Evolutionary conservation across 1,139 yeast species (phyloP), one percentile per base, ranked within the genome.

Genomic region (Hanseniaspora uvarum): DNA sequence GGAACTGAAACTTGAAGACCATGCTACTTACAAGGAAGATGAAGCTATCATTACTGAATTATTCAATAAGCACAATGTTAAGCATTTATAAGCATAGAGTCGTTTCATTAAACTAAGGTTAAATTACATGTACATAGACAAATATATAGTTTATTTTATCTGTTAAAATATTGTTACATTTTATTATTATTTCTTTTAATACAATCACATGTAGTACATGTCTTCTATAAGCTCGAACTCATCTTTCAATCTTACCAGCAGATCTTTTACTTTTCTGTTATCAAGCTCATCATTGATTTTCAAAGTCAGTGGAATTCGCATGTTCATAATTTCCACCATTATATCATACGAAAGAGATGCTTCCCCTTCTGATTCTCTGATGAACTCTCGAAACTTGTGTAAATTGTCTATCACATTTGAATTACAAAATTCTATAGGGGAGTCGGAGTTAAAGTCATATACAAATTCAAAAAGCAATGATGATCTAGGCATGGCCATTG

Each of bases 221-320:
- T 63, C 63, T 16, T 59, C 61, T 38, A 62, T 56, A 40, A 63
- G 58, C 52, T 62, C 65, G 51, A 59, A 62, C 54, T 62, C 65
- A 44, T 63, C 65, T 40, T 58, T 58, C n/a, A 63, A 60, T 41
- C 65, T 58, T 46, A 61, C 60, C 31, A 62, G 30, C 19, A 60
- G 57, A 50, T 63, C 65, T 30, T 57, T 55, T 41, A 63, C 58
- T n/a, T 54, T 54, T 38, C 60, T 58, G 14, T 58, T 58, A 44
- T 62, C 61, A 21, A 28, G 38, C 12, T 53, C 36, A 45, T 59
- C 58, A 24, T 46, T 48, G 30, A 63, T 56, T 36, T 55, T 56
- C 40, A 63, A 48, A 48, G 61, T 62, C 48, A 63, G 50, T 23
- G 61, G 58, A 21, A 63, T 50, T 23, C 56, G 30, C 53, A 44